Evolutionary conservation across 331 rosid species (phyloP).

Genomic region (Saraca asoca): DNA sequence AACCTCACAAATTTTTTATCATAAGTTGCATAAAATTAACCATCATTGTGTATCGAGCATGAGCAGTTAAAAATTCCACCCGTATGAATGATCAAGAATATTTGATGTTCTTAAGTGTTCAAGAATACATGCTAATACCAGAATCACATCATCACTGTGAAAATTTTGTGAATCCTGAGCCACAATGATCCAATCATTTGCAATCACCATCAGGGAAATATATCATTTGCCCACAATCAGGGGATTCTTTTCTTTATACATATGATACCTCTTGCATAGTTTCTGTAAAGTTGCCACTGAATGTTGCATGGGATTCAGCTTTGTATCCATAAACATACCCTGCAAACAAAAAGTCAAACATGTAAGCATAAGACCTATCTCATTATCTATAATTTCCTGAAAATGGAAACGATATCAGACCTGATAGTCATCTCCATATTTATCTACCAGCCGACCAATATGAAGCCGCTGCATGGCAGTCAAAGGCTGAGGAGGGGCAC

Average conservation of each 20-base stretch:
- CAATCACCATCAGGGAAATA: not conserved
- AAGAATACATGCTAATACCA: too few species aligned
- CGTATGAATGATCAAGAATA: too few species aligned
- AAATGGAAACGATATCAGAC: constrained; percentile 36
- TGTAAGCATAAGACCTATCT: constrained; percentile 7
- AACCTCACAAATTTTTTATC: too few species aligned
- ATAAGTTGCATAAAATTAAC: too few species aligned
- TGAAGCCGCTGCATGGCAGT: constrained; percentile 73
- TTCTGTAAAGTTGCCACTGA: constrained; percentile 78
- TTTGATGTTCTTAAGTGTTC: too few species aligned
- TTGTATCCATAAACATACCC: constrained; percentile 85
- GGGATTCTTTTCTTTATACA: constrained; percentile 57
- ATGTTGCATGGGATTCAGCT: constrained; percentile 85
- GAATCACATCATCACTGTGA: too few species aligned
- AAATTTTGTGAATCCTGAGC: too few species aligned
- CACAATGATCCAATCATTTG: too few species aligned
- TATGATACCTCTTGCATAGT: constrained; percentile 67
- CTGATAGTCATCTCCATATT: constrained; percentile 70
- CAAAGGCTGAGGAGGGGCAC: constrained; percentile 62
- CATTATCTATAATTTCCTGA: not conserved
- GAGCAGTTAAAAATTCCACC: too few species aligned
- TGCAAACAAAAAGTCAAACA: constrained; percentile 37
- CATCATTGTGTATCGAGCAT: too few species aligned
- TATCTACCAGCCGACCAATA: constrained; percentile 57
- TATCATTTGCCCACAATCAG: constrained; percentile 42